phyloP scores from a whole-genome alignment of 2,329 filamentous ascomycete genomes.

The Microdochium paspali region DNA sequence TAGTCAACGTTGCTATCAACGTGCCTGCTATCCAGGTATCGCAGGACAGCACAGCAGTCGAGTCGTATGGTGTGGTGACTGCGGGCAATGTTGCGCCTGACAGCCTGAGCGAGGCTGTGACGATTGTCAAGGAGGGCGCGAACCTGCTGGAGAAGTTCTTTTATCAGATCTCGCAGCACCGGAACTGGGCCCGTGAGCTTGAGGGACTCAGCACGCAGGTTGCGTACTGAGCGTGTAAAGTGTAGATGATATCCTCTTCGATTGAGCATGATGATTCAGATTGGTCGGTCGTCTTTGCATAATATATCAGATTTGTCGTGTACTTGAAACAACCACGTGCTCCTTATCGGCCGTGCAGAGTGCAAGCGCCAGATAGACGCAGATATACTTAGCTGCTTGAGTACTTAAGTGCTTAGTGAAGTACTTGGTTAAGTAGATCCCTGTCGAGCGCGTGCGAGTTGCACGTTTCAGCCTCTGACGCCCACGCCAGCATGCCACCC shows the following conservation, averaged over 20 bases:
- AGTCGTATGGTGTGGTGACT: constrained; percentile 73
- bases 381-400: no score
- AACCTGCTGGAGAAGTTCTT: constrained; percentile 65
- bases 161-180: constrained; percentile 60
- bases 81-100: constrained; percentile 41
- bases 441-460: no score
- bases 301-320: no score
- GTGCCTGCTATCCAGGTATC: constrained; percentile 30
- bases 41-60: constrained; percentile 38
- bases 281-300: no score
- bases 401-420: no score
- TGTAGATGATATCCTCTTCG: not conserved
- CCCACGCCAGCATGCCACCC: not conserved
- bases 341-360: no score
- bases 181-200: constrained; percentile 65
- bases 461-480: not conserved
- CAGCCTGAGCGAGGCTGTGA: constrained; percentile 49
- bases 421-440: no score
- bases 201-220: constrained; percentile 58
- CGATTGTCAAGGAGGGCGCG: constrained; percentile 56
- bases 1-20: constrained; percentile 43
- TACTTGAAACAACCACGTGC: no score
- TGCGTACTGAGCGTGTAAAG: constrained; percentile 48
- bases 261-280: not conserved
- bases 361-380: no score